A percentile compares a stretch with the other conserved stretches of the same genome.
Evolutionary conservation across 768 basidiomycete genomes (phyloP).

Genomic region (Panaeolus papilionaceus): DNA sequence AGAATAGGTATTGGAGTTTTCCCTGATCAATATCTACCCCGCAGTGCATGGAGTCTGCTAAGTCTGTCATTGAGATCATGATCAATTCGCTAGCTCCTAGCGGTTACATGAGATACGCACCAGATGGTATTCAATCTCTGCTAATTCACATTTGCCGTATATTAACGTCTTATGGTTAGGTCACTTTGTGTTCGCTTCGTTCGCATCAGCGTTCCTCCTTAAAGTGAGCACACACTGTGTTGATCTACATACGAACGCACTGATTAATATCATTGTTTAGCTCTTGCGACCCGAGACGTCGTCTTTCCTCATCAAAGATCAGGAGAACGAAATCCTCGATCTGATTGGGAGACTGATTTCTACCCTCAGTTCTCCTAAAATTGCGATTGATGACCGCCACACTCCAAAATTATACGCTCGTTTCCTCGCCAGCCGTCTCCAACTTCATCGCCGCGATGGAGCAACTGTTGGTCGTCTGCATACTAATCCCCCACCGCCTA

Average conservation of each 20-base stretch:
- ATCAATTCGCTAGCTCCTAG: constrained; percentile 69
- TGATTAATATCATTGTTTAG: constrained; percentile 36
- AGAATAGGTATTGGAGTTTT: neutral
- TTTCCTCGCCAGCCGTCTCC: constrained; percentile 76
- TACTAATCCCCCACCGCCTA: constrained; percentile 52
- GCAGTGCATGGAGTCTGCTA: constrained; percentile 77
- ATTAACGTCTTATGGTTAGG: constrained; percentile 40
- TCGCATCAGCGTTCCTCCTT: constrained; percentile 83
- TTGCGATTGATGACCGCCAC: constrained; percentile 83
- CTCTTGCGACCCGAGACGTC: constrained; percentile 78
- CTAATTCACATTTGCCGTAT: neutral
- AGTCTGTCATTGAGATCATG: constrained; percentile 68
- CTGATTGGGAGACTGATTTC: constrained; percentile 76
- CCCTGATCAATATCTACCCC: neutral
- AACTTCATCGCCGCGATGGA: constrained; percentile 72
- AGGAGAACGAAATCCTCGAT: constrained; percentile 75
- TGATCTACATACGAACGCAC: neutral
- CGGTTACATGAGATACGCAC: constrained; percentile 80
- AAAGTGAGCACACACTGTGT: constrained; percentile 53
- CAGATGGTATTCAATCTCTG: constrained; percentile 59
- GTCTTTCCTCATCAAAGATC: constrained; percentile 61
- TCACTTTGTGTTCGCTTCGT: constrained; percentile 80
- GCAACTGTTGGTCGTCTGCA: constrained; percentile 62
- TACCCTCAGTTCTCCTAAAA: constrained; percentile 70
- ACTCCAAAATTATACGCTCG: constrained; percentile 82